These are phyloP conservation scores for Sporodiniella umbellata DNA, from an alignment of 371 early-diverging fungal species.

Conservation along the genomic window DNA sequence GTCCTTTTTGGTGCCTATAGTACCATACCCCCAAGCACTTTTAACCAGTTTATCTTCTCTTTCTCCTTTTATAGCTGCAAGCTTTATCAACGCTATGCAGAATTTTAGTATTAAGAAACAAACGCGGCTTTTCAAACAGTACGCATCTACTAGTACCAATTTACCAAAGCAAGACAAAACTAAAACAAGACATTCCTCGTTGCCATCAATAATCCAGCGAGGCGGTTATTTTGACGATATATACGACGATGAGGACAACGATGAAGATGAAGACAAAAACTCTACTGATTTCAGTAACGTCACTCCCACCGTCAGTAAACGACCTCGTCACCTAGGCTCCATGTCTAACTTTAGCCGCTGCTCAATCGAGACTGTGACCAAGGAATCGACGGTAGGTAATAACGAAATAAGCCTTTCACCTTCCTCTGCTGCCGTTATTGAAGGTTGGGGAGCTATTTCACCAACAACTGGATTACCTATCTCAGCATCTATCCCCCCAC, in stretches of 20 bases:
- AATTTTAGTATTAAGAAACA: constrained; percentile 20
- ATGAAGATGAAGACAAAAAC: constrained; percentile 1
- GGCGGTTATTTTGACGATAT: neutral
- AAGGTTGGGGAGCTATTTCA: constrained; percentile 33
- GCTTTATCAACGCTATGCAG: constrained; percentile 37
- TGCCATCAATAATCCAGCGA: neutral
- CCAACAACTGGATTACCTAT: constrained; percentile 33
- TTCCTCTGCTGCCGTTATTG: constrained; percentile 29
- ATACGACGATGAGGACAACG: constrained; percentile 1
- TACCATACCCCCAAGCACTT: constrained; percentile 58
- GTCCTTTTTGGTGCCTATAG: constrained; percentile 56
- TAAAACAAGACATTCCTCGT: constrained; percentile 7
- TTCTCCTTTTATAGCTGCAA: constrained; percentile 54
- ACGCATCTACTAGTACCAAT: neutral
- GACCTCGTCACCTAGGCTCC: constrained; percentile 22
- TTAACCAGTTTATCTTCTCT: constrained; percentile 45
- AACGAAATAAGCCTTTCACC: constrained; percentile 17
- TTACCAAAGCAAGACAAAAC: neutral
- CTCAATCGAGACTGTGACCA: constrained; percentile 34
- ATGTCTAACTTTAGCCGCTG: constrained; percentile 29
- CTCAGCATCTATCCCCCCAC: constrained; percentile 26
- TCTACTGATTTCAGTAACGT: constrained; percentile 3
- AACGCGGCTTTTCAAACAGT: constrained; percentile 6
- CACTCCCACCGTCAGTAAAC: constrained; percentile 11
- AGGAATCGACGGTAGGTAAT: neutral